These are phyloP conservation scores for Calvatia gigantea DNA, from an alignment of 768 basidiomycete genomes.

Conservation along the genomic window DNA sequence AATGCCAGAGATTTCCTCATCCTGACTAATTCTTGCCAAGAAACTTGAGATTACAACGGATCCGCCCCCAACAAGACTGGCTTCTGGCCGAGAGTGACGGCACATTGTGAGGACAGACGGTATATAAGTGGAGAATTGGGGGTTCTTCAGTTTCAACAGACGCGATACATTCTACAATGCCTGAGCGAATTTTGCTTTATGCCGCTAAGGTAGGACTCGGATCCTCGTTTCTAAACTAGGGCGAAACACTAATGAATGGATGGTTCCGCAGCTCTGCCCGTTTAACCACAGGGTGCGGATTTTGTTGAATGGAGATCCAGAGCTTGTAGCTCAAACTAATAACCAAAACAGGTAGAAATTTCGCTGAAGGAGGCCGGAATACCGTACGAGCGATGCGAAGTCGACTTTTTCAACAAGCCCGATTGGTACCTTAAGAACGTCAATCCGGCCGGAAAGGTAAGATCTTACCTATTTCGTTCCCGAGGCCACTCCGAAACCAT, in stretches of 20 bases:
- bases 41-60: no score
- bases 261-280: conserved; percentile 44
- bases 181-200: conserved; percentile 37
- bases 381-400: conserved; percentile 46
- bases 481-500: neutral
- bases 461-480: neutral
- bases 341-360: conserved; percentile 50
- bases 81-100: no score
- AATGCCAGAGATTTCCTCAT: no score
- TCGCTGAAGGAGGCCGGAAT: conserved; percentile 55
- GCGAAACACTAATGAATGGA: neutral
- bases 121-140: no score
- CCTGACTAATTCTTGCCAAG: no score
- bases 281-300: conserved; percentile 51
- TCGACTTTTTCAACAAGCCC: conserved; percentile 64
- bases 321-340: neutral
- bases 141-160: no score
- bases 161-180: no score
- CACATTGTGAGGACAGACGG: no score
- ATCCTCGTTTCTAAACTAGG: neutral
- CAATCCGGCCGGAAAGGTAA: conserved; percentile 65
- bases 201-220: conserved; percentile 36
- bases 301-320: no score
- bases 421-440: conserved; percentile 65
- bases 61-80: no score